A percentile compares a stretch with the other conserved stretches of the same genome.
These are phyloP conservation scores for Neotropicomus parvogracilis DNA, from an alignment of 1,284 basidiomycete species.

Conservation along the genomic window DNA sequence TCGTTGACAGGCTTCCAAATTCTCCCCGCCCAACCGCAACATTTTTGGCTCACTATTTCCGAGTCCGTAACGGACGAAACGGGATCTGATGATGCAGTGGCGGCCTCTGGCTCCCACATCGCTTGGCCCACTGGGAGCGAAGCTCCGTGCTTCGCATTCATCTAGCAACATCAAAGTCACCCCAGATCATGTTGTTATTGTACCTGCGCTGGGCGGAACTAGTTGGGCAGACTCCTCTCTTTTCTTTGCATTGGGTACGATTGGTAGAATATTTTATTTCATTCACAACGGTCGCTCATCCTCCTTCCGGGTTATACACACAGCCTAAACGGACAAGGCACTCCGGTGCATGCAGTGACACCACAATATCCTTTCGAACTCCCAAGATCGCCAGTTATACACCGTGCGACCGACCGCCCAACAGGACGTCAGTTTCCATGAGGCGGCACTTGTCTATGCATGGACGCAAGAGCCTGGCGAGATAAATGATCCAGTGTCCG, in stretches of 20 bases:
- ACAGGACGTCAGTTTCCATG: slow-evolving; percentile 6
- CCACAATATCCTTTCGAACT: neutral
- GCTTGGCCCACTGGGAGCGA: slow-evolving; percentile 1
- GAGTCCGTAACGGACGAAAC: slow-evolving; percentile 2
- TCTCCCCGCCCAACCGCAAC: neutral
- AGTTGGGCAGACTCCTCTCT: slow-evolving; percentile 5
- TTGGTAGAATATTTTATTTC: neutral
- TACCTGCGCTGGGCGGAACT: neutral
- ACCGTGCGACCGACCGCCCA: slow-evolving; percentile 4
- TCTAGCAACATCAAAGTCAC: neutral
- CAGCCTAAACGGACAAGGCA: neutral
- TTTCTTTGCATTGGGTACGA: slow-evolving; percentile 1
- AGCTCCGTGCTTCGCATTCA: neutral
- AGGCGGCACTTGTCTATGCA: slow-evolving; percentile 9
- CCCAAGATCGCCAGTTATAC: neutral
- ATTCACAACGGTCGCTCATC: neutral
- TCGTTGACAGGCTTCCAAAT: neutral
- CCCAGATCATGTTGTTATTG: neutral
- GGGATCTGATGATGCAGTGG: neutral
- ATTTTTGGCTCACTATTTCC: neutral
- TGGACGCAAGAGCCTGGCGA: slow-evolving; percentile 5
- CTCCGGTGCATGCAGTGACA: neutral
- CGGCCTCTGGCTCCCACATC: neutral
- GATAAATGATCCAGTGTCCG: slow-evolving; percentile 7
- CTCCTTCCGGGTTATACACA: neutral